Evolutionary conservation across 305 asterid genomes (phyloP).

Genomic region (Solanum hybrid): DNA sequence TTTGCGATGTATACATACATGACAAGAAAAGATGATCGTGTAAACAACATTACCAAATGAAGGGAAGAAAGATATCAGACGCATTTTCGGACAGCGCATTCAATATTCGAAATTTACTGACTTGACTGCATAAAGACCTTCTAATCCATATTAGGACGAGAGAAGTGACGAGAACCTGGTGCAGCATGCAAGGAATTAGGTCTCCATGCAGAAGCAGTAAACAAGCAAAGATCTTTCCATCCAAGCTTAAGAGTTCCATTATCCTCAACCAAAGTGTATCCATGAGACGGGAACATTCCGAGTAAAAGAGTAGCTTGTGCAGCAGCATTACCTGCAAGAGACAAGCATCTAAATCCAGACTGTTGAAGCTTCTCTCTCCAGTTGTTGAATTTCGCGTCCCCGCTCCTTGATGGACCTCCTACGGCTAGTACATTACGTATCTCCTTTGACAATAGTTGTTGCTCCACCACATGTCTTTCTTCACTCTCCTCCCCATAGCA

Average conservation of each 20-base stretch:
- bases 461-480: slow-evolving; percentile 93
- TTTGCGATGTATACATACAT: neutral
- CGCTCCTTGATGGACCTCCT: slow-evolving; percentile 74
- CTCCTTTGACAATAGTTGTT: slow-evolving; percentile 81
- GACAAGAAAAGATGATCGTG: neutral
- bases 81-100: neutral
- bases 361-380: slow-evolving; percentile 93
- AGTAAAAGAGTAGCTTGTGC: slow-evolving; percentile 87
- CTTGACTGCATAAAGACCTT: neutral
- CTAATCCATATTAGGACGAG: neutral
- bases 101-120: neutral
- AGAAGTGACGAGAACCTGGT: neutral
- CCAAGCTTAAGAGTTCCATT: slow-evolving; percentile 88
- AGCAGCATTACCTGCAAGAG: slow-evolving; percentile 87
- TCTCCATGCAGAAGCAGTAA: slow-evolving; percentile 96
- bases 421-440: slow-evolving; percentile 68
- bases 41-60: neutral
- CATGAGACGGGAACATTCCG: slow-evolving; percentile 91
- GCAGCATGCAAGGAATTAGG: slow-evolving; percentile 23
- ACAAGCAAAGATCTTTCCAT: slow-evolving; percentile 97
- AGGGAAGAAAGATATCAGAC: neutral
- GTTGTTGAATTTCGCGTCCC: slow-evolving; percentile 63
- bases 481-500: slow-evolving; percentile 95
- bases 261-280: slow-evolving; percentile 91
- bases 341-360: slow-evolving; percentile 71